A percentile compares a stretch with the other conserved stretches of the same genome.
These are phyloP conservation scores for barley (Hordeum vulgare) DNA, from an alignment of 176 grass and related monocot species.

Conservation along the genomic window DNA sequence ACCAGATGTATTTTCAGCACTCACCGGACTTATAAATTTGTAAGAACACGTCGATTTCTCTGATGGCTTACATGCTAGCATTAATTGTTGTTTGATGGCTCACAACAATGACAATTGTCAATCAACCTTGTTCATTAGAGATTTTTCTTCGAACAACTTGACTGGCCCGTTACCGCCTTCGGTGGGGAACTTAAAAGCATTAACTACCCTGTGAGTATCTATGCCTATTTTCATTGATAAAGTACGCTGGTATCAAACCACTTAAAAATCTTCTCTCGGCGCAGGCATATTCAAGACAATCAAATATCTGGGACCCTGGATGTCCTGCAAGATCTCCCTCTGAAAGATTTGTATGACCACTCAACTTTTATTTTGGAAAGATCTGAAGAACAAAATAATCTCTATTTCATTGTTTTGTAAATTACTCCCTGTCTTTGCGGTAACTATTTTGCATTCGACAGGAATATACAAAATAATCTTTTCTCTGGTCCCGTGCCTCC, in stretches of 20 bases:
- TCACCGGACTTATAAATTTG: constrained; percentile 77
- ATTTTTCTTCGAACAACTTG: constrained; percentile 90
- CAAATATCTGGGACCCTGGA: constrained; percentile 72
- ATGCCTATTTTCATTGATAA: constrained; percentile 1
- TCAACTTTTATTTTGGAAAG: neutral
- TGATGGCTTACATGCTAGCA: neutral
- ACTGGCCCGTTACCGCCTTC: constrained; percentile 72
- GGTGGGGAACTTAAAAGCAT: constrained; percentile 67
- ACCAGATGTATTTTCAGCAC: constrained; percentile 69
- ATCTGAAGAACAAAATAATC: neutral
- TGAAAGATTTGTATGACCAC: constrained; percentile 74
- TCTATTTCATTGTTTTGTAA: neutral
- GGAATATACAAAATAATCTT: constrained; percentile 94
- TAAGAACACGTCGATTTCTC: constrained; percentile 28
- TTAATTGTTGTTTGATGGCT: constrained; percentile 10
- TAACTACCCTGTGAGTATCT: constrained; percentile 83
- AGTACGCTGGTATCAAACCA: constrained; percentile 1
- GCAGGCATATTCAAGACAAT: constrained; percentile 90
- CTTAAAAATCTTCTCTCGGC: constrained; percentile 7
- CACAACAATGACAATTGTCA: constrained; percentile 8
- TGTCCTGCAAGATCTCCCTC: constrained; percentile 85
- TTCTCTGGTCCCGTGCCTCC: constrained; percentile 91
- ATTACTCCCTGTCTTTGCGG: neutral
- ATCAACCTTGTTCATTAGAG: constrained; percentile 47
- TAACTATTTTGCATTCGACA: constrained; percentile 38